Conservation (phyloP, 805 yeast species). For the Candida boidinii region DNA sequence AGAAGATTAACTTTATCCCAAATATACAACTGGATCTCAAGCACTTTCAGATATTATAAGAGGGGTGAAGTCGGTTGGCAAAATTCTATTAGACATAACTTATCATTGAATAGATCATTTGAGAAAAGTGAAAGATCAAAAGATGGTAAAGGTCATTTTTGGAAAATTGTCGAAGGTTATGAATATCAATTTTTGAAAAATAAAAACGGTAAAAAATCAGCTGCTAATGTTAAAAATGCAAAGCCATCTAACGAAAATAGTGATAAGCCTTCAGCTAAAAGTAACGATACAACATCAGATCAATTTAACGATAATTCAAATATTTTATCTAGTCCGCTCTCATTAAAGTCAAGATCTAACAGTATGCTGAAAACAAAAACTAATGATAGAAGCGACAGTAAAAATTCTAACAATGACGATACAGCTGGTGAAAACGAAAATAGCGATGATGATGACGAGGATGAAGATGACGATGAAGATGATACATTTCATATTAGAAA, state of each 20-base stretch:
- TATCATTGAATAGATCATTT: conserved; percentile 89
- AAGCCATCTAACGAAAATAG: not conserved
- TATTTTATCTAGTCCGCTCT: too few relatives aligned
- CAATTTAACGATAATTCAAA: too few relatives aligned
- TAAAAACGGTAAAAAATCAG: conserved; percentile 34
- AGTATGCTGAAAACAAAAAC: too few relatives aligned
- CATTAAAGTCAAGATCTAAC: too few relatives aligned
- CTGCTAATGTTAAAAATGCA: conserved; percentile 4
- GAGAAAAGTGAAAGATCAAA: conserved; percentile 84
- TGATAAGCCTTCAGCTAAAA: too few relatives aligned
- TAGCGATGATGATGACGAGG: too few relatives aligned
- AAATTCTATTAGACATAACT: conserved; percentile 90
- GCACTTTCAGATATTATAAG: conserved; percentile 74
- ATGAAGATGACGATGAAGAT: too few relatives aligned
- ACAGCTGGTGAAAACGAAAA: too few relatives aligned
- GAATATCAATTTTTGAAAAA: conserved; percentile 74
- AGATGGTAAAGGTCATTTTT: conserved; percentile 86
- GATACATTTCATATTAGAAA: too few relatives aligned
- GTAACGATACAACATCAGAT: too few relatives aligned
- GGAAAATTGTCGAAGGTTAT: conserved; percentile 82
- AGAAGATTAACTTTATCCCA: conserved; percentile 71
- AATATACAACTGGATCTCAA: conserved; percentile 87
- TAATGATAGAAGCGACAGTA: conserved; percentile 2
- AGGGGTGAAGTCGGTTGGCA: conserved; percentile 94
- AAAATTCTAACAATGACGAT: too few relatives aligned